Evolutionary conservation across 441 rosid genomes (phyloP), one percentile per base, ranked within the genome.

Genomic region (Brassica hybrid): DNA sequence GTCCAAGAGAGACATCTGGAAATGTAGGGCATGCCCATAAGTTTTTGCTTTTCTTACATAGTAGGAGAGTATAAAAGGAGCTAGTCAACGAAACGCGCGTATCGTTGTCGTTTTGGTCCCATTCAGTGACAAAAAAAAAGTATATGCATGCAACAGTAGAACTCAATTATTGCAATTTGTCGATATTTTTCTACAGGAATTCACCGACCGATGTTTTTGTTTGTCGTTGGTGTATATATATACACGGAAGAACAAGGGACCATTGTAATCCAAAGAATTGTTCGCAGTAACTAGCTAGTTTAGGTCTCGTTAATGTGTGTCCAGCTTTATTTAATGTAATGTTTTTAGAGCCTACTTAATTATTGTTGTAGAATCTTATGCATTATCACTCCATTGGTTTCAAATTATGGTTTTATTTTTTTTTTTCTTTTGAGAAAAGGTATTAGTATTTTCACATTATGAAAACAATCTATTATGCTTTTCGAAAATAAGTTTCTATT

Each of bases 41-140:
- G 32, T 62, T 76, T 69, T 62, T 61, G 30, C 60, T 54, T 21
- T 61, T 69, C 23, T 54, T 57, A 19, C 61, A 9, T 3, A 7
- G 6, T 3, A 7, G 6, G 54, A 32, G 76, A 30, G 63, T 75
- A 25, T 74, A 25, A 19, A 19, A 38, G 80, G 54, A 30, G 72
- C 54, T 57, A 71, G 80, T 78, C 77, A 72, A 78, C 67, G 73
- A 77, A 72, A 77, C 77, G 81, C 81, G 73, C 57, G 58, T 21
- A 32, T 78, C 34, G 73, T 17, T 59, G 77, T 78, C 81, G 77
- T 78, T 66, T 78, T 12, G 73, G 41, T 19, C 81, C 72, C 81
- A 78, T 54, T 66, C 48, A 19, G 4, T 62, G 62, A 69, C 48
- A 65, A 70, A 76, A 76, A 45, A 14, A 69, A n/a, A 34, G 13